phyloP scores from a whole-genome alignment of 495 filamentous ascomycete species.

The Xylaria longipes region DNA sequence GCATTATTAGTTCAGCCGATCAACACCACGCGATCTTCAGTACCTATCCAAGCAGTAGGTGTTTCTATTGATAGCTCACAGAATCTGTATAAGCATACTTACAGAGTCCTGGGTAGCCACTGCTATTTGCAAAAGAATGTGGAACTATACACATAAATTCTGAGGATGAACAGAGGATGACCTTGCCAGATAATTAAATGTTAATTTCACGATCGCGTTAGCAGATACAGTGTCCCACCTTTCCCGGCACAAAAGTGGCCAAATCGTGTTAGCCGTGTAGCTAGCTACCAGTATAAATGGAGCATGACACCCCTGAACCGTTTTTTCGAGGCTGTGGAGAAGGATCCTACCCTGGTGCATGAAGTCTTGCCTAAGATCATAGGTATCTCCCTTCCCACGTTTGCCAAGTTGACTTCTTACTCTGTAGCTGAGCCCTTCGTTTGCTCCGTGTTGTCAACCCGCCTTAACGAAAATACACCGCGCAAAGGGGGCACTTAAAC shows the following conservation, averaged over 20 bases:
- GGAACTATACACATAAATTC: not conserved
- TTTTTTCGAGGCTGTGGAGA: slow-evolving; percentile 14
- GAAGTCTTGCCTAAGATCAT: slow-evolving; percentile 2
- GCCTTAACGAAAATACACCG: not conserved
- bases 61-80: not conserved
- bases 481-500: not conserved
- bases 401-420: not conserved
- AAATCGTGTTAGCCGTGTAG: not conserved
- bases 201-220: slow-evolving; percentile 3
- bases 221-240: not conserved
- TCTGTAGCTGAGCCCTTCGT: not conserved
- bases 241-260: not conserved
- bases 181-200: not conserved
- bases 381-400: not conserved
- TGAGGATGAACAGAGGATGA: not conserved
- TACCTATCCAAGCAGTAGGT: not conserved
- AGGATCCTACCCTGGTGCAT: slow-evolving; percentile 8
- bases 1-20: not conserved
- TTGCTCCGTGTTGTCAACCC: not conserved
- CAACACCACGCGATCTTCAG: not conserved
- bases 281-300: not conserved
- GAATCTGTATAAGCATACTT: not conserved
- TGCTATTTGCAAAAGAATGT: not conserved
- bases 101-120: not conserved
- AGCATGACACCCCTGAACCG: slow-evolving; percentile 10